phyloP scores from a whole-genome alignment of 2,329 filamentous ascomycete genomes.

The Curvularia sp. region DNA sequence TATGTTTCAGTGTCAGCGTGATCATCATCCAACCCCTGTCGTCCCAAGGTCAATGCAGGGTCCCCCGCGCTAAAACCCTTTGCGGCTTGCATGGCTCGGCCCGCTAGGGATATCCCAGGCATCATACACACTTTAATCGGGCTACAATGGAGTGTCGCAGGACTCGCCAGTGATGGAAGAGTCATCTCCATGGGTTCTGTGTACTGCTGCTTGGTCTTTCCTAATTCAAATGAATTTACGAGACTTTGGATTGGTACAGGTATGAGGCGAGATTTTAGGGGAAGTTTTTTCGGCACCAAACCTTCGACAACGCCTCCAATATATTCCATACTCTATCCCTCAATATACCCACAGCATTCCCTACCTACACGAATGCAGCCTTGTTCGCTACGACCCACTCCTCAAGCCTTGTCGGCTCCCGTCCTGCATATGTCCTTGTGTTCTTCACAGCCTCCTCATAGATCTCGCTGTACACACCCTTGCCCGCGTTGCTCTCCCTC shows the following conservation, averaged over 20 bases:
- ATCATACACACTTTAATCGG: neutral
- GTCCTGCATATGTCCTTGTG: conserved; percentile 14
- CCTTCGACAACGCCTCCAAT: neutral
- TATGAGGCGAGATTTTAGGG: neutral
- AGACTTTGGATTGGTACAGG: neutral
- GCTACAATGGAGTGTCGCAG: neutral
- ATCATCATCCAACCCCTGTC: conserved; percentile 10
- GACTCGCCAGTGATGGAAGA: neutral
- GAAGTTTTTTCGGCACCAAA: neutral
- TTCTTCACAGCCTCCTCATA: conserved; percentile 33
- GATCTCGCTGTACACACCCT: conserved; percentile 30
- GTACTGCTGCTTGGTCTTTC: neutral
- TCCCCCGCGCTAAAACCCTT: conserved; percentile 14
- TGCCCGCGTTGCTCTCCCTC: conserved; percentile 67
- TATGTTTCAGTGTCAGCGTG: conserved; percentile 20
- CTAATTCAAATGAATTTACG: neutral
- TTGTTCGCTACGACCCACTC: conserved; percentile 16
- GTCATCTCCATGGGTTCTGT: neutral
- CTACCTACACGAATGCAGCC: neutral
- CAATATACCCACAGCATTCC: neutral
- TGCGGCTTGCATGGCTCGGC: neutral
- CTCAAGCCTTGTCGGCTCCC: conserved; percentile 11
- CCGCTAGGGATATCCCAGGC: neutral
- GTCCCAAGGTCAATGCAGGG: conserved; percentile 13
- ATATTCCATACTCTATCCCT: neutral